These are phyloP conservation scores for Aspergillus phoenicis DNA, from an alignment of 2,329 filamentous ascomycete genomes.

Conservation along the genomic window DNA sequence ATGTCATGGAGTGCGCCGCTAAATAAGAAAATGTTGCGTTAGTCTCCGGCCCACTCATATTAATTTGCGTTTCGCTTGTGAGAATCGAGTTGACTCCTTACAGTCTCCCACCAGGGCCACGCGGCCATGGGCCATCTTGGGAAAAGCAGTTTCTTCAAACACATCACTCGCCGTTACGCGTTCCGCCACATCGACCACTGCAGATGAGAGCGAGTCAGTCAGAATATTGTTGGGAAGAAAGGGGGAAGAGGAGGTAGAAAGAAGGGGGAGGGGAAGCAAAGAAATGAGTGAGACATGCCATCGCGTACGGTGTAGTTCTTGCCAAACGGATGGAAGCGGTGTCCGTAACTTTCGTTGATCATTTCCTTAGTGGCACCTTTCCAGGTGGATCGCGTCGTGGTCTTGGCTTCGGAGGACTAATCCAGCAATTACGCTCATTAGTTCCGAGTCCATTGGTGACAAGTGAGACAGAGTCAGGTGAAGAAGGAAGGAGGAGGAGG, in stretches of 20 bases:
- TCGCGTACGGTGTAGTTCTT: not conserved
- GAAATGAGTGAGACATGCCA: not conserved
- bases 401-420: not conserved
- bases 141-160: constrained; percentile 4
- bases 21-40: not conserved
- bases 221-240: not conserved
- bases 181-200: constrained; percentile 1
- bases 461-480: not conserved
- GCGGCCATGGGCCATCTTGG: constrained; percentile 4
- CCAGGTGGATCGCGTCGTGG: constrained; percentile 4
- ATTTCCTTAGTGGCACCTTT: constrained; percentile 2
- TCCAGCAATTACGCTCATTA: not conserved
- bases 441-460: not conserved
- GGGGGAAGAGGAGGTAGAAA: not conserved
- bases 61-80: no score
- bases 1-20: not conserved
- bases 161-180: constrained; percentile 10
- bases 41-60: not conserved
- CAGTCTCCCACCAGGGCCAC: constrained; percentile 6
- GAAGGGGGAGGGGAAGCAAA: no score
- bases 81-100: not conserved
- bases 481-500: not conserved
- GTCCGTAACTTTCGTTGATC: constrained; percentile 5
- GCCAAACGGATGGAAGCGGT: constrained; percentile 5
- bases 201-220: no score